These are phyloP conservation scores for Fusarium sp. DNA, from an alignment of 2,329 filamentous ascomycete genomes.

Conservation along the genomic window DNA sequence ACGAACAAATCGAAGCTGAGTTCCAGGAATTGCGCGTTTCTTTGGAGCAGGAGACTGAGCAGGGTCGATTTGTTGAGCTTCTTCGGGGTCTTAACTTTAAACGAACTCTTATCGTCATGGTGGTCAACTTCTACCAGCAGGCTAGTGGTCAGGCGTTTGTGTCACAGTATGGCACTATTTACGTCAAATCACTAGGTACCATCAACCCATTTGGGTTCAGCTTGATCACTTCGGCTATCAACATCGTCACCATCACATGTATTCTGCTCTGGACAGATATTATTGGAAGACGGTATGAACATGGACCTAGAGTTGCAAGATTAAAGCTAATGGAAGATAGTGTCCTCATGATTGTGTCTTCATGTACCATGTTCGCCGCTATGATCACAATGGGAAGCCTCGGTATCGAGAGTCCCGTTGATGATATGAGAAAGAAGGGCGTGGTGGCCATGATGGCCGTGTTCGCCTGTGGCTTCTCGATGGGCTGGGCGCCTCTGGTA, in stretches of 20 bases:
- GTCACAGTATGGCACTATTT: slow-evolving; percentile 43
- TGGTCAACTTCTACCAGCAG: slow-evolving; percentile 37
- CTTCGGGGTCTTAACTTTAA: slow-evolving; percentile 27
- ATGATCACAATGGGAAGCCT: slow-evolving; percentile 47
- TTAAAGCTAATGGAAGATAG: background rate
- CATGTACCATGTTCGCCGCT: slow-evolving; percentile 35
- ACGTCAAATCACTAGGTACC: slow-evolving; percentile 38
- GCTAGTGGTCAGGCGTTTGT: slow-evolving; percentile 42
- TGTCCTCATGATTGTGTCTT: slow-evolving; percentile 29
- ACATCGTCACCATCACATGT: slow-evolving; percentile 4
- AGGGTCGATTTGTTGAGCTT: slow-evolving; percentile 30
- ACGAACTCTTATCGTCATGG: slow-evolving; percentile 29
- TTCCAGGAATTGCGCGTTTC: slow-evolving; percentile 27
- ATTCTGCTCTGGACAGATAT: slow-evolving; percentile 19
- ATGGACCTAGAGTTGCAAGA: rapidly evolving
- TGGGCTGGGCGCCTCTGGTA: slow-evolving; percentile 26
- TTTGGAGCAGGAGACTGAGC: slow-evolving; percentile 36
- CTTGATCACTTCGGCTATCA: slow-evolving; percentile 42
- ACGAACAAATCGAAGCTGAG: slow-evolving; percentile 37
- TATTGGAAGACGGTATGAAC: slow-evolving; percentile 31
- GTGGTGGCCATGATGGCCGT: slow-evolving; percentile 46
- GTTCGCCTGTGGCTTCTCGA: slow-evolving; percentile 31
- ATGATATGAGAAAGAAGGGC: slow-evolving; percentile 38
- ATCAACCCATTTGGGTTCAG: slow-evolving; percentile 49
- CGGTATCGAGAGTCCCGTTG: slow-evolving; percentile 30